These are phyloP conservation scores for Diaporthe sp. DNA, from an alignment of 2,329 filamentous ascomycete genomes.

Conservation along the genomic window DNA sequence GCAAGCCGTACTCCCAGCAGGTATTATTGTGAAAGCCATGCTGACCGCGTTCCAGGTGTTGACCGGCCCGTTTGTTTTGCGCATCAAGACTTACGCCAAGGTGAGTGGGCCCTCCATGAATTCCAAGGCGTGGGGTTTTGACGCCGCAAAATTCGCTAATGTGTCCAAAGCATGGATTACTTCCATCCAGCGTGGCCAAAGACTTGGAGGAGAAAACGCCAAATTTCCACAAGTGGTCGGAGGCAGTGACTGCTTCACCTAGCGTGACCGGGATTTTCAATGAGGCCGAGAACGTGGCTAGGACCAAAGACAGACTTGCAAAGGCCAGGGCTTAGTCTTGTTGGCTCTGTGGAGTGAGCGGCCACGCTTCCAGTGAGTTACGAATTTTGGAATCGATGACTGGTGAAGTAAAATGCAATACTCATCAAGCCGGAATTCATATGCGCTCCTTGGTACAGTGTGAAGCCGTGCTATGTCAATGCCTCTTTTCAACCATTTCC, in stretches of 20 bases:
- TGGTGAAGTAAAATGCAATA: background rate
- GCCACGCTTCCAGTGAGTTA: fast-evolving
- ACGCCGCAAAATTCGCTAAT: background rate
- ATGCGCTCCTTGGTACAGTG: too few species aligned
- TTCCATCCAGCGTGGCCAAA: slow-evolving; percentile 62
- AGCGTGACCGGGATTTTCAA: slow-evolving; percentile 77
- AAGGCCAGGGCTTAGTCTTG: slow-evolving; percentile 43
- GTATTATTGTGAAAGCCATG: background rate
- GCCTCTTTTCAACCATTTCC: too few species aligned
- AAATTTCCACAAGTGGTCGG: slow-evolving; percentile 77
- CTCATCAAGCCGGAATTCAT: background rate
- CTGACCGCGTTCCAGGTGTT: slow-evolving; percentile 41
- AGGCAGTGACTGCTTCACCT: slow-evolving; percentile 70
- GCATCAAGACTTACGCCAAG: slow-evolving; percentile 45
- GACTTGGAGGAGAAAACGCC: slow-evolving; percentile 70
- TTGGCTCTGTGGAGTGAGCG: too few species aligned
- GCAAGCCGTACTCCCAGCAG: slow-evolving; percentile 56
- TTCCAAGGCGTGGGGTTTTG: too few species aligned
- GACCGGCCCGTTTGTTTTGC: slow-evolving; percentile 46
- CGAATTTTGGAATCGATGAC: background rate
- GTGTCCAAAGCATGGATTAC: slow-evolving; percentile 62
- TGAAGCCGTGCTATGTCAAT: background rate
- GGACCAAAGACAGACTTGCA: slow-evolving; percentile 56
- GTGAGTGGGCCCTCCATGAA: background rate
- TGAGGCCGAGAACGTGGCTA: slow-evolving; percentile 61